Conservation (phyloP, 139 green algal species). For the Coelastrella sp. region DNA sequence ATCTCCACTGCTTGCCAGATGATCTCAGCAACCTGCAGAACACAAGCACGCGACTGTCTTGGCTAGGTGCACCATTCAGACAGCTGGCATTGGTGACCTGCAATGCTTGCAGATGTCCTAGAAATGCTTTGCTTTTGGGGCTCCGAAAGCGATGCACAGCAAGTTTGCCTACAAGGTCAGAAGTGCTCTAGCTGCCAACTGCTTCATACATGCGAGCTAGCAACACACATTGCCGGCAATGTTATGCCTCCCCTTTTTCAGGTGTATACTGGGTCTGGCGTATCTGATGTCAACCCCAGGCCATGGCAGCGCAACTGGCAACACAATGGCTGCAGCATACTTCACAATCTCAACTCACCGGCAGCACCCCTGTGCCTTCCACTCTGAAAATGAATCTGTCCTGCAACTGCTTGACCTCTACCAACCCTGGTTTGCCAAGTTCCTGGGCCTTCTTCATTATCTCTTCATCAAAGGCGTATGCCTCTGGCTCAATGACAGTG, state of each 20-base stretch:
- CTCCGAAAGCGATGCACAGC: no score
- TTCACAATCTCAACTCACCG: constrained; percentile 39
- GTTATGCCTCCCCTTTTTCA: background rate
- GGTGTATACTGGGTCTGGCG: no score
- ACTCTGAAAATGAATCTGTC: constrained; percentile 95
- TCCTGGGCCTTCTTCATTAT: constrained; percentile 83
- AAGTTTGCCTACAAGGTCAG: no score
- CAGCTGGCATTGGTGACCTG: no score
- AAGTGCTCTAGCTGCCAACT: no score
- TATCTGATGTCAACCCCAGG: background rate
- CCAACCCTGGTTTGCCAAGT: constrained; percentile 83
- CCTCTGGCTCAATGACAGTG: constrained; percentile 73
- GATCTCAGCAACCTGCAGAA: constrained; percentile 35
- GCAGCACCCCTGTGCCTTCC: constrained; percentile 89
- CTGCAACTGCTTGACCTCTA: constrained; percentile 79
- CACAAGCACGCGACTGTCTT: background rate
- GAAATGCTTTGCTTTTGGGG: no score
- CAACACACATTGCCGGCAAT: background rate
- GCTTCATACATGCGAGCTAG: no score
- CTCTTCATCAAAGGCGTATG: constrained; percentile 91
- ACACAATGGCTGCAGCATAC: background rate
- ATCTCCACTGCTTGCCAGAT: constrained; percentile 39
- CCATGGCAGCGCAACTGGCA: background rate
- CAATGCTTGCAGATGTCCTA: no score
- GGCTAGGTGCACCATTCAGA: no score